phyloP scores from a whole-genome alignment of 176 grass and related monocot species.

The Carex myosuroides region DNA sequence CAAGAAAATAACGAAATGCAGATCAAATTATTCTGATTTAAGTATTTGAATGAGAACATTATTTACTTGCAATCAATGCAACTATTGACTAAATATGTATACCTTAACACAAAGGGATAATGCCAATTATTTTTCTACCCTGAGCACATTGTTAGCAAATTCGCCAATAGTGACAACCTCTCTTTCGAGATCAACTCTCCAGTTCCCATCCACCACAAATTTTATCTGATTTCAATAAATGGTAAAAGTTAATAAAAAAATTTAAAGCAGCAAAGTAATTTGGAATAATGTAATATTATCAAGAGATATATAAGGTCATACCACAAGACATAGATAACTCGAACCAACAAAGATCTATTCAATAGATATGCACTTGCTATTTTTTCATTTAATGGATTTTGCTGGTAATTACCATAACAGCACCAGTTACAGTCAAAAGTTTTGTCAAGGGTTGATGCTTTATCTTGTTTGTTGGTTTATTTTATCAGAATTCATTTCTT shows the following conservation, averaged over 20 bases:
- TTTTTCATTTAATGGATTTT: background rate
- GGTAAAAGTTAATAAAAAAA: background rate
- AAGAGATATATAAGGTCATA: background rate
- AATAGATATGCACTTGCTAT: background rate
- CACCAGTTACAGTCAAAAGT: background rate
- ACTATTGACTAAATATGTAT: background rate
- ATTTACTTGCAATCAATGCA: background rate
- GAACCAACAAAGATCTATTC: background rate
- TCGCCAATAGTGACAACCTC: conserved; percentile 17
- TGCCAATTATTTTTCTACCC: conserved; percentile 22
- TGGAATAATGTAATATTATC: background rate
- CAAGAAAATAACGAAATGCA: background rate
- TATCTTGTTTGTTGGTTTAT: background rate
- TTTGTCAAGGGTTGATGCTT: background rate
- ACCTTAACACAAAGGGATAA: background rate
- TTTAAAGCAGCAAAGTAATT: background rate
- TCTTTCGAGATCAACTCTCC: conserved; percentile 32
- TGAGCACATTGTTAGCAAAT: conserved; percentile 43
- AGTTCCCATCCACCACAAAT: conserved; percentile 40
- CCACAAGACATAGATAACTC: background rate
- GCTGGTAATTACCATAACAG: background rate
- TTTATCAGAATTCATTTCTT: background rate
- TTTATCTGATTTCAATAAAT: conserved; percentile 34
- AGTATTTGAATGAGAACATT: background rate
- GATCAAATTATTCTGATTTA: background rate